Conservation (phyloP, 1,284 basidiomycete genomes). For the Pyrrhoderma noxium region DNA sequence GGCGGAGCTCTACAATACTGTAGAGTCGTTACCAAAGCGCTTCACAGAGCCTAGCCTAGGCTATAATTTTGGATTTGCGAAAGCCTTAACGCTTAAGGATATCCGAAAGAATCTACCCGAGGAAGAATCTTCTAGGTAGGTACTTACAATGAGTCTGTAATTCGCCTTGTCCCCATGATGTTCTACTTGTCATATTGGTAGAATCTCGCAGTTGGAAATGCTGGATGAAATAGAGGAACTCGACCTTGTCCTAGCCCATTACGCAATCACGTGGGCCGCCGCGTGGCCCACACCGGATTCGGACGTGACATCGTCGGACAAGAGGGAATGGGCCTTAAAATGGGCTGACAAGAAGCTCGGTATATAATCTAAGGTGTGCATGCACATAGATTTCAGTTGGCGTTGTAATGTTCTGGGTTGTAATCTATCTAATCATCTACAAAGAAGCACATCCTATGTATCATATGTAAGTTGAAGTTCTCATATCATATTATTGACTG, state of each 20-base stretch:
- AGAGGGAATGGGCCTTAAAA: constrained; percentile 5
- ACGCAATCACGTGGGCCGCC: constrained; percentile 77
- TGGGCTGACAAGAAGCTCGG: not conserved
- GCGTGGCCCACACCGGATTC: constrained; percentile 13
- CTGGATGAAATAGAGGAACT: constrained; percentile 92
- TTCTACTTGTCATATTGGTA: constrained; percentile 25
- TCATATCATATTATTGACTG: not conserved
- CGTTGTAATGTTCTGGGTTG: not conserved
- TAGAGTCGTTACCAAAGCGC: constrained; percentile 53
- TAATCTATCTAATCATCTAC: not conserved
- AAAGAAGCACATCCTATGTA: not conserved
- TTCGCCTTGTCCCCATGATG: too few species aligned
- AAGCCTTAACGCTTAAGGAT: constrained; percentile 59
- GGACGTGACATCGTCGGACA: not conserved
- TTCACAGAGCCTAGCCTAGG: constrained; percentile 35
- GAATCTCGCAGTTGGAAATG: constrained; percentile 72
- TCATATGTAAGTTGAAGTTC: not conserved
- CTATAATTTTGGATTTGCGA: constrained; percentile 45
- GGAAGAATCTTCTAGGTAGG: constrained; percentile 60
- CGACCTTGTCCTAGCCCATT: constrained; percentile 80
- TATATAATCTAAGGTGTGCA: not conserved
- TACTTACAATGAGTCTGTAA: constrained; percentile 1
- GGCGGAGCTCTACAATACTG: constrained; percentile 50
- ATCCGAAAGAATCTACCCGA: constrained; percentile 52
- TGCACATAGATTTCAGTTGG: not conserved